Percentiles rank a stretch among this genome's conserved stretches.
Evolutionary conservation across 768 basidiomycete genomes (phyloP).

Genomic region (Leccinum boreale): DNA sequence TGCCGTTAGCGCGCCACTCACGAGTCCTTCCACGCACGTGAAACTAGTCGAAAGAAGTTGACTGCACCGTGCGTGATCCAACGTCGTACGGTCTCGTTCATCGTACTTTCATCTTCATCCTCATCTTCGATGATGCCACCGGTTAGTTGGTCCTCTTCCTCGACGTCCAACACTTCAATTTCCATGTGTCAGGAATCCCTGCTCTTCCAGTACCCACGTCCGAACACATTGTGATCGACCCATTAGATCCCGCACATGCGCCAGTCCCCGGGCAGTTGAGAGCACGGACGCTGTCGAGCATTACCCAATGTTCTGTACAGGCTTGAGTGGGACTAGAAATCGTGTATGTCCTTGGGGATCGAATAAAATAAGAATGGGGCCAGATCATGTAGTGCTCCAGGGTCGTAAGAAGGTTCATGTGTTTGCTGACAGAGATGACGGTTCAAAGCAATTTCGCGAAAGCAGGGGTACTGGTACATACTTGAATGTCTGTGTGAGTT

Average conservation of each 20-base stretch:
- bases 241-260: slow-evolving; percentile 90
- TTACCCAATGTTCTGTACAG: slow-evolving; percentile 47
- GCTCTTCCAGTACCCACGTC: slow-evolving; percentile 92
- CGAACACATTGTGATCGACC: slow-evolving; percentile 86
- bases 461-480: no score
- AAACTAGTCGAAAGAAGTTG: slow-evolving; percentile 47
- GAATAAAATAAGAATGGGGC: no score
- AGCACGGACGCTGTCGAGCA: slow-evolving; percentile 65
- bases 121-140: slow-evolving; percentile 87
- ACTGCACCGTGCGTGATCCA: slow-evolving; percentile 68
- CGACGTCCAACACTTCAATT: slow-evolving; percentile 71
- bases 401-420: no score
- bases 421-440: no score
- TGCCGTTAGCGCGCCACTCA: slow-evolving; percentile 44
- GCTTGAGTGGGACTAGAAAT: no score
- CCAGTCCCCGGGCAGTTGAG: slow-evolving; percentile 91
- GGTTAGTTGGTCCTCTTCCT: slow-evolving; percentile 52
- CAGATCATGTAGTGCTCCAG: no score
- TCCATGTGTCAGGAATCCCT: slow-evolving; percentile 64
- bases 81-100: slow-evolving; percentile 47
- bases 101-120: slow-evolving; percentile 49
- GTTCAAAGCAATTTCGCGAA: no score
- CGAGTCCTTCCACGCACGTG: slow-evolving; percentile 54
- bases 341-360: no score
- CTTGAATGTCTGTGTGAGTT: no score